A percentile compares a stretch with the other conserved stretches of the same genome.
Conservation (phyloP, 2,329 filamentous ascomycete genomes). For the Exophiala dermatitidis region DNA sequence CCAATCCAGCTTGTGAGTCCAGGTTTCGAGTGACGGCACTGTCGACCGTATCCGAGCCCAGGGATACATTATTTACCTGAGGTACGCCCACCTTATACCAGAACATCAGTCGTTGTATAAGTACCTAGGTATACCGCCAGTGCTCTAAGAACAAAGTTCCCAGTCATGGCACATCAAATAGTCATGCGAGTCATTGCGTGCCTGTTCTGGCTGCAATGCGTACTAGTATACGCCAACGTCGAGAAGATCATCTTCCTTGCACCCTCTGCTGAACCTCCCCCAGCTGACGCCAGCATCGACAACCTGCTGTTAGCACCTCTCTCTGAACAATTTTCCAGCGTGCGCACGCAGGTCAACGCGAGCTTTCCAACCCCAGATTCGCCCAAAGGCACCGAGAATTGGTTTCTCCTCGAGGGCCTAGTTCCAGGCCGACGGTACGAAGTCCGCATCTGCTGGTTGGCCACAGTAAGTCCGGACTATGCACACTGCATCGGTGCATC, state of each 20-base stretch:
- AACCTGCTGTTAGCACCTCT: conserved; percentile 60
- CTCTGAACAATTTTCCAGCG: conserved; percentile 48
- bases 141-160: too few relatives aligned
- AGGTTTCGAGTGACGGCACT: too few relatives aligned
- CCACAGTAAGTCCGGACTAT: conserved; percentile 57
- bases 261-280: conserved; percentile 52
- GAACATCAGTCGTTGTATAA: too few relatives aligned
- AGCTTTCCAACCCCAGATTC: conserved; percentile 54
- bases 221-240: conserved; percentile 57
- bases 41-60: too few relatives aligned
- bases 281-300: conserved; percentile 51
- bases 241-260: conserved; percentile 87
- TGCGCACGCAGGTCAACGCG: conserved; percentile 60
- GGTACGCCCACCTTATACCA: too few relatives aligned
- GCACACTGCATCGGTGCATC: not conserved
- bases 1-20: too few relatives aligned
- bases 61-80: too few relatives aligned
- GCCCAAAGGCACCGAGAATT: conserved; percentile 58
- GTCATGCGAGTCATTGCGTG: not conserved
- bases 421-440: conserved; percentile 74
- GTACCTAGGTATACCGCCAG: too few relatives aligned
- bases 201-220: conserved; percentile 6
- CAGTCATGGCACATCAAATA: too few relatives aligned
- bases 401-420: conserved; percentile 69
- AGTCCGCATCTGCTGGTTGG: conserved; percentile 85